phyloP scores from a whole-genome alignment of 805 yeast species.

The Yarrowia osloensis region DNA sequence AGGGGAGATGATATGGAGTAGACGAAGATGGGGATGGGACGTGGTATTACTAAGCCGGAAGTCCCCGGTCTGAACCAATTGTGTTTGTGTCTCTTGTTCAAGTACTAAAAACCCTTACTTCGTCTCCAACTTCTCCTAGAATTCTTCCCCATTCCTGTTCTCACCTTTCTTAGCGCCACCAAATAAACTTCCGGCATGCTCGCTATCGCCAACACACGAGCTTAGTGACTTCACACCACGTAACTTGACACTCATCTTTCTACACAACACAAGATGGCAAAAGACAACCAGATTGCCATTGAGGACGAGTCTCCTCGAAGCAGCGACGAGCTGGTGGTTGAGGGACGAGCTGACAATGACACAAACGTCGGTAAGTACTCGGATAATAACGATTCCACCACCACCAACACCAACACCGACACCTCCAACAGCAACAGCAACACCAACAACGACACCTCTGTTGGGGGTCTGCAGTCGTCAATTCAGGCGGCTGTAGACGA shows the following conservation, averaged over 20 bases:
- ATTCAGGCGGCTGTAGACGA: constrained; percentile 18
- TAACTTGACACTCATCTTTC: background rate
- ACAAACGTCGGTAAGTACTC: background rate
- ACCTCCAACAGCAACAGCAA: background rate
- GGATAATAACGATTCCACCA: background rate
- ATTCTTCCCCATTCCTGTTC: background rate
- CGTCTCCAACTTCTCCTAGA: background rate
- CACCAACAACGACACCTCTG: background rate
- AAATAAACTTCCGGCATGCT: background rate
- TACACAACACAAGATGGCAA: background rate
- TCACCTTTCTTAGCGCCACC: background rate
- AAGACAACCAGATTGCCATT: constrained; percentile 7
- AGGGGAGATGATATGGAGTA: background rate
- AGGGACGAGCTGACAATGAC: background rate
- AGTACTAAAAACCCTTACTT: background rate
- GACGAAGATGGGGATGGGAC: no score
- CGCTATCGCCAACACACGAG: background rate
- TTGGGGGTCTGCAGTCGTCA: background rate
- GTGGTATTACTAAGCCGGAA: no score
- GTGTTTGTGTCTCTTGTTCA: background rate
- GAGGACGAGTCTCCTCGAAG: constrained; percentile 23
- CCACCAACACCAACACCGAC: background rate
- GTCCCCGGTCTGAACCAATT: no score
- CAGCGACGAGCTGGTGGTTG: constrained; percentile 20
- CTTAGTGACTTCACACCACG: background rate